Base-by-base conservation (phyloP, 352 stramenopile species). In the Phytophthora sansomeana region DNA sequence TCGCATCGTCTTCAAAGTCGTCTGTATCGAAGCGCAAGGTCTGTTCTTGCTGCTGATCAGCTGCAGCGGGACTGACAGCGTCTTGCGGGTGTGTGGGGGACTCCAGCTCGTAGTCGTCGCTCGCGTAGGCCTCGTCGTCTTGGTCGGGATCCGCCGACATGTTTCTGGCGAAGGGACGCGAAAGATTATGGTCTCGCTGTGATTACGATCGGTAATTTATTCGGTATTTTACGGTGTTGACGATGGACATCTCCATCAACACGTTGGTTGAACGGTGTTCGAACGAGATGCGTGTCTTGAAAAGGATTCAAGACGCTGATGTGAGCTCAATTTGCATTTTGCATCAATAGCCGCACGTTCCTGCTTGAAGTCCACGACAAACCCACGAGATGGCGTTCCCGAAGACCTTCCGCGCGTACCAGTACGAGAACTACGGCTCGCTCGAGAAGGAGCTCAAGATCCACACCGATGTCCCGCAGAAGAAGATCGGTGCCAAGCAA, bases 61-160 rank as follows among this genome's bases (percentile, higher is more conserved):
- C 16, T 17, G 30, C 13, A 0, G 47, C 16, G 49, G 43, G 28
- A 17, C 7, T 47, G 0, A 5, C 5, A 1, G 28, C 13, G 1
- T 47, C 28, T 29, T 69, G 44, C 14, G 51, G 47, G 13, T 43
- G 52, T 17, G 52, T 47, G 5, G 72, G 72, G 3, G 72, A 75
- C 43, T 80, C 72, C 9, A 39, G 10, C 17, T 75, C 72, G 44
- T 80, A 75, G 24, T 77, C 72, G 29, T 77, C 72, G 39, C 65
- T 72, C 5, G 16, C 60, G n/a, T 80, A 78, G 33, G 35, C 58
- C 29, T 69, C 72, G 13, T 61, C 58, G 13, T 62, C 63, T 1
- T 49, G 47, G 35, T 67, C 58, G 3, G 54, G 36, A 44, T 64
- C 59, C 19, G 47, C 47, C 43, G 61, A 77, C 58, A 70, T 74